Base-by-base conservation (phyloP, 305 asterid genomes). In the Solanum chacoense region DNA sequence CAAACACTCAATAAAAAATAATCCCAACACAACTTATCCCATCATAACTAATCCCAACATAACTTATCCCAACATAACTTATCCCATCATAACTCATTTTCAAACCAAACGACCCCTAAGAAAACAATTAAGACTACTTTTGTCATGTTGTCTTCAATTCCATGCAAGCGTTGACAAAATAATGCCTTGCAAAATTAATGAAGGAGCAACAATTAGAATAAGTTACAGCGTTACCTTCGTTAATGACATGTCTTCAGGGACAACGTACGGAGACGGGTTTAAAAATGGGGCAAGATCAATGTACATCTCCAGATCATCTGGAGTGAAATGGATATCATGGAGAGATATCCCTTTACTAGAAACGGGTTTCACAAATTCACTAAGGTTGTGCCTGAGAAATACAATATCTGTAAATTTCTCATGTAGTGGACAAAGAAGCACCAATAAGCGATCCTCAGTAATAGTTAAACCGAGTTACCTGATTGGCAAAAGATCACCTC, bases 191-290 rank as follows among this genome's bases (percentile, higher is more conserved):
- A 81, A 29, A 29, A 38, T 35, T 11, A 74, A 75, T 32, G 9
- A 16, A 74, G 59, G 24, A 20, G 18, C 26, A 22, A 72, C 13
- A 29, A 40, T 74, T 9, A 11, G 24, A 24, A 50, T 5, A 38
- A 14, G 22, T 74, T 35, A 40, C 89, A 16, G 55, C 8, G 29
- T 90, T 90, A 96, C 99, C 99, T 97, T 97, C 6, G 98, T 94
- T 91, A 97, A 92, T 22, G 99, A 97, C 98, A 96, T 97, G 91
- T 97, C 99, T 84, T 97, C 99, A 4, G 99, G 99, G 84, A 97
- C 99, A 38, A 96, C 92, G 35, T 97, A 97, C 3, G 99, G 99
- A 89, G 99, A 97, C 7, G 98, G 99, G 83, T 96, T 97, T 55
- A 95, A 88, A 91, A 95, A 97, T 0, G 97, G 98, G 88, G 95